Base-by-base conservation (phyloP, 805 yeast genomes). In the Isabelozyma gotoi region DNA sequence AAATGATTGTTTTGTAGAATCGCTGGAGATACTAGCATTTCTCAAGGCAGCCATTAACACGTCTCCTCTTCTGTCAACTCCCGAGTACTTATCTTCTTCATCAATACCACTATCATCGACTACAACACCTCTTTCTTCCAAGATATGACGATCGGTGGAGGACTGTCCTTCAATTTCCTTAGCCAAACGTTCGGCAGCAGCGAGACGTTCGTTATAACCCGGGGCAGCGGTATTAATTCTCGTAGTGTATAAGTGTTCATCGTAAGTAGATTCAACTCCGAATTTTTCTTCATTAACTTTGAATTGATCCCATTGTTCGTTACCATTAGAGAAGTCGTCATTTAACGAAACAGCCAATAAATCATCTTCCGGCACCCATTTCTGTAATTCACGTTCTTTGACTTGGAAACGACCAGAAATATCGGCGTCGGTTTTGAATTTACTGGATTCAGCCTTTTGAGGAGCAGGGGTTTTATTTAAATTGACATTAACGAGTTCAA, bases 81-180 rank as follows among this genome's bases (percentile, higher is more conserved):
- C 97, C 4, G 97, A 89, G 60, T 91, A 94, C 65, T 87, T 87
- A 63, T 91, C 97, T 64, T 94, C 99, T 68, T 94, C 99, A 64
- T 94, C 98, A 52, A 88, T 52, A 14, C 96, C 96, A 46, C 86
- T 79, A 57, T 88, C 96, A 60, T 88, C 96, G 32, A 85, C 77
- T 14, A 62, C 56, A 12, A 81, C 48, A 19, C 96, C 96, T 62
- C 99, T 81, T 64, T 92, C 99, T 62, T 92, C 99, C 49, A 96
- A 92, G 19, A 91, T 50, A 61, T 94, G 98, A 20, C 79, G 68
- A 58, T 88, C 90, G 19, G 84, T 85, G 18, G 84, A 76, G 5
- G 77, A 72, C 53, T 80, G 85, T 33, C 76, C 66, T 63, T 87
- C 94, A 54, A 92, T 92, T 59, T 94, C 98, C 38, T 71, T 74